Conservation (phyloP, 495 filamentous ascomycete genomes). For the Venustampulla echinocandica region DNA sequence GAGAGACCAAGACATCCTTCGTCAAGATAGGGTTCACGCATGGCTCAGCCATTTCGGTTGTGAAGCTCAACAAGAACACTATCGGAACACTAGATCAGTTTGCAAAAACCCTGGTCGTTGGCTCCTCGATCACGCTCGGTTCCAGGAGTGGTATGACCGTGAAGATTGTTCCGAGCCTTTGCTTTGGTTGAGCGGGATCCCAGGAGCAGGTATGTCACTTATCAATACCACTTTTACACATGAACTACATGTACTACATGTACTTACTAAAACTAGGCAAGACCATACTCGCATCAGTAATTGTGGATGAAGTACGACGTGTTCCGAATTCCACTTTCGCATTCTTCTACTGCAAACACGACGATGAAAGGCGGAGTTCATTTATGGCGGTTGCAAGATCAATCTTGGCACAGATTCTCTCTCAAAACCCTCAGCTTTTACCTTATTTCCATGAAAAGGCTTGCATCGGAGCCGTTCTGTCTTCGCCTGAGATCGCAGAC, state of each 20-base stretch:
- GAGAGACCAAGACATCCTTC: slow-evolving; percentile 13
- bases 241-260: not conserved
- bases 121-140: slow-evolving; percentile 25
- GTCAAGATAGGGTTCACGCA: slow-evolving; percentile 22
- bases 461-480: slow-evolving; percentile 22
- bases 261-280: slow-evolving; percentile 29
- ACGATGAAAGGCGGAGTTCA: slow-evolving; percentile 25
- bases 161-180: slow-evolving; percentile 14
- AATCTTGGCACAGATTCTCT: slow-evolving; percentile 31
- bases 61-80: slow-evolving; percentile 25
- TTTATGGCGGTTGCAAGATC: slow-evolving; percentile 26
- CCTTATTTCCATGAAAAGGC: slow-evolving; percentile 26
- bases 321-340: slow-evolving; percentile 17
- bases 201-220: slow-evolving; percentile 30
- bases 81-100: slow-evolving; percentile 20
- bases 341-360: slow-evolving; percentile 37
- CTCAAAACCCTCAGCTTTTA: slow-evolving; percentile 23
- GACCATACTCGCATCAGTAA: slow-evolving; percentile 32
- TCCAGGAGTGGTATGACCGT: slow-evolving; percentile 27
- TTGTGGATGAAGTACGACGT: slow-evolving; percentile 25
- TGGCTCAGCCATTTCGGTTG: slow-evolving; percentile 28
- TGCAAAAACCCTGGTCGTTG: slow-evolving; percentile 27
- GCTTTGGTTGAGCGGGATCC: slow-evolving; percentile 34
- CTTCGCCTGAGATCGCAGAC: slow-evolving; percentile 18
- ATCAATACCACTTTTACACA: slow-evolving; percentile 1